Conservation (phyloP, 2,329 filamentous ascomycete species). For the Apiospora malaysiana region DNA sequence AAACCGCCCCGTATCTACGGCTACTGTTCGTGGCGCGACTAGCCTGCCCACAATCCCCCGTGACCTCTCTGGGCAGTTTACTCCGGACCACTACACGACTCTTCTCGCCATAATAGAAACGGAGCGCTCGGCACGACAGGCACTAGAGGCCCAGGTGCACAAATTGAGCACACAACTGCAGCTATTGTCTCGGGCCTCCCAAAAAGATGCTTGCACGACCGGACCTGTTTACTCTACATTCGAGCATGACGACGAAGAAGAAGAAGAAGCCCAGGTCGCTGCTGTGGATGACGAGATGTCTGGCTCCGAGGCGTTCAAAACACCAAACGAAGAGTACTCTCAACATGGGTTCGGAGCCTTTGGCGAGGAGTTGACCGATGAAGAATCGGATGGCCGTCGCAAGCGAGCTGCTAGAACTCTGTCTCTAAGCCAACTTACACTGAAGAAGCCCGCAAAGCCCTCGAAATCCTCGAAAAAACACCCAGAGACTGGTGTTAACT, state of each 20-base stretch:
- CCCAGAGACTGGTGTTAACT: constrained; percentile 33
- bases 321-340: constrained; percentile 54
- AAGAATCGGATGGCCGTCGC: constrained; percentile 44
- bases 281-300: constrained; percentile 33
- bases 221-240: constrained; percentile 46
- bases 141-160: constrained; percentile 62
- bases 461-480: constrained; percentile 27
- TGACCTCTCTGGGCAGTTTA: constrained; percentile 41
- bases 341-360: constrained; percentile 47
- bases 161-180: constrained; percentile 58
- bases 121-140: constrained; percentile 61
- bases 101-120: constrained; percentile 60
- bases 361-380: constrained; percentile 48
- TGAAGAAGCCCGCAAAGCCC: constrained; percentile 47
- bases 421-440: constrained; percentile 66
- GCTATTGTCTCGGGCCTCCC: constrained; percentile 48
- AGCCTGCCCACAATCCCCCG: constrained; percentile 50
- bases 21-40: constrained; percentile 54
- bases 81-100: constrained; percentile 54
- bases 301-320: constrained; percentile 57
- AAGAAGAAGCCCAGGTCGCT: constrained; percentile 39
- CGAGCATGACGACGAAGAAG: constrained; percentile 48
- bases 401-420: constrained; percentile 68
- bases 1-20: constrained; percentile 49
- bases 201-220: constrained; percentile 42